Conservation (phyloP, 192 early-diverging fungal genomes). For the Coemansia sp. region DNA sequence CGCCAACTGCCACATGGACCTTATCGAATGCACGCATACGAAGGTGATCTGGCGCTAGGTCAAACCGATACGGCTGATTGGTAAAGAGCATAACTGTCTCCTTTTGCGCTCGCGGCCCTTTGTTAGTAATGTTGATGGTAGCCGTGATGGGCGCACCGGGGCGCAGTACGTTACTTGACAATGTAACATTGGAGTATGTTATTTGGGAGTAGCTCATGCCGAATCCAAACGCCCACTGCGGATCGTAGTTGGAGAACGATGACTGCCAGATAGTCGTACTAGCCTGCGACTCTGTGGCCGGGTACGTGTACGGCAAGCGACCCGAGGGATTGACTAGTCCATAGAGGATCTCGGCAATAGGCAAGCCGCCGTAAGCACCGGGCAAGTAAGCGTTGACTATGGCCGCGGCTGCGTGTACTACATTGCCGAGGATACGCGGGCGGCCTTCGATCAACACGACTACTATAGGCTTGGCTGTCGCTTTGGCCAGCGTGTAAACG, state of each 20-base stretch:
- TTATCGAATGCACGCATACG: slow-evolving; percentile 59
- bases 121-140: slow-evolving; percentile 52
- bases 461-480: slow-evolving; percentile 43
- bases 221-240: slow-evolving; percentile 62
- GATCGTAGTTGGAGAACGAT: slow-evolving; percentile 43
- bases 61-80: slow-evolving; percentile 52
- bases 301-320: slow-evolving; percentile 63
- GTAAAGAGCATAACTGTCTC: slow-evolving; percentile 61
- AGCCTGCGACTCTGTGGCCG: slow-evolving; percentile 49
- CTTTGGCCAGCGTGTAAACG: slow-evolving; percentile 25
- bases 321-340: slow-evolving; percentile 64
- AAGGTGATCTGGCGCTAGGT: slow-evolving; percentile 56
- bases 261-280: slow-evolving; percentile 53
- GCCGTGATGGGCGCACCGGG: slow-evolving; percentile 29
- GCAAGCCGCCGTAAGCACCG: slow-evolving; percentile 64
- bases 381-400: slow-evolving; percentile 64
- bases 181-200: slow-evolving; percentile 50
- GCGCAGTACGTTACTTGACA: slow-evolving; percentile 16
- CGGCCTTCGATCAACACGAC: slow-evolving; percentile 63
- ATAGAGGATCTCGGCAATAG: slow-evolving; percentile 63
- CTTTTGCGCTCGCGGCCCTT: slow-evolving; percentile 44
- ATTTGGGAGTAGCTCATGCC: slow-evolving; percentile 63
- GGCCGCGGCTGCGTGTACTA: slow-evolving; percentile 51
- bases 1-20: slow-evolving; percentile 39
- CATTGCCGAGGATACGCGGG: slow-evolving; percentile 56